These are phyloP conservation scores for Didymellaceae sp. DNA, from an alignment of 2,329 filamentous ascomycete genomes.

Conservation along the genomic window DNA sequence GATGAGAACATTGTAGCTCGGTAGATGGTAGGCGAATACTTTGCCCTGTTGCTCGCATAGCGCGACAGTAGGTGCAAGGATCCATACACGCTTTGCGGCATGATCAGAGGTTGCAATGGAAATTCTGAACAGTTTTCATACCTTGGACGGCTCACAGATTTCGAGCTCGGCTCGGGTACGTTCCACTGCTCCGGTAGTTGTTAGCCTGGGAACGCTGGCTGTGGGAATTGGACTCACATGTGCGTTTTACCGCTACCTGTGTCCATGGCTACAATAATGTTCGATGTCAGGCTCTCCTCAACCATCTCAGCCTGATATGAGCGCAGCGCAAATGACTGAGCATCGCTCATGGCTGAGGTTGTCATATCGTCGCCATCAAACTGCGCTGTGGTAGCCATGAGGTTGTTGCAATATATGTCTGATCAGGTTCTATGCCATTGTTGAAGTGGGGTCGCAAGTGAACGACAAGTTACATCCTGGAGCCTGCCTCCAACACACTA, in stretches of 20 bases:
- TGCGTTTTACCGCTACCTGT: constrained; percentile 59
- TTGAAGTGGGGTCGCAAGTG: neutral
- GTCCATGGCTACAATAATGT: constrained; percentile 58
- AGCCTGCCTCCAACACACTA: constrained; percentile 3
- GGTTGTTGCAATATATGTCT: neutral
- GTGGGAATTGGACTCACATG: constrained; percentile 34
- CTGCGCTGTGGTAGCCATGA: constrained; percentile 5
- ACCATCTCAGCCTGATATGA: constrained; percentile 60
- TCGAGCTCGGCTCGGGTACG: constrained; percentile 55
- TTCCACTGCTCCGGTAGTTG: constrained; percentile 47
- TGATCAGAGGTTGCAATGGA: constrained; percentile 4
- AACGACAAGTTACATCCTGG: constrained; percentile 2
- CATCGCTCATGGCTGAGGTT: constrained; percentile 3
- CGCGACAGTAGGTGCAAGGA: constrained; percentile 54
- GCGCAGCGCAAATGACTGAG: constrained; percentile 43
- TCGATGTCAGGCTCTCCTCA: constrained; percentile 51
- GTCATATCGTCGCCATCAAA: constrained; percentile 12
- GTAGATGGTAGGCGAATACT: constrained; percentile 45
- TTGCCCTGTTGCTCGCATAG: constrained; percentile 55
- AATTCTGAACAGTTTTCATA: constrained; percentile 21
- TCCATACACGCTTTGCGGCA: constrained; percentile 51
- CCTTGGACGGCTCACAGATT: constrained; percentile 43
- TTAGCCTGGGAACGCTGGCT: constrained; percentile 16
- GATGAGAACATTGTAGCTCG: constrained; percentile 63
- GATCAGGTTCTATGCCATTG: neutral